Conservation (phyloP, 2,329 filamentous ascomycete species). For the Fusarium sp. region DNA sequence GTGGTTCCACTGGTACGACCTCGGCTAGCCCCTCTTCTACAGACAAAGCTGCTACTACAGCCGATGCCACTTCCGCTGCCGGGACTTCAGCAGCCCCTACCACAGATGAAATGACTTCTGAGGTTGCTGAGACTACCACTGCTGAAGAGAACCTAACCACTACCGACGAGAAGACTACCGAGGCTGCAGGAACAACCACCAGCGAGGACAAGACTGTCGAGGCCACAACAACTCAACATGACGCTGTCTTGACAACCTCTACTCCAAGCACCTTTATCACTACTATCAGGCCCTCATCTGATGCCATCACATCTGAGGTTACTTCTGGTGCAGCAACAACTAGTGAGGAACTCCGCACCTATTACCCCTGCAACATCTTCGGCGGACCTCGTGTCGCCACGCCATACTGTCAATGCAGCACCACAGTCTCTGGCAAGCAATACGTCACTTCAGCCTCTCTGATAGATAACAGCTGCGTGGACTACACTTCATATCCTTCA, state of each 20-base stretch:
- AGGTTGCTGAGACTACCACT: background rate
- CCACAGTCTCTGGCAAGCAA: background rate
- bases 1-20: background rate
- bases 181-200: background rate
- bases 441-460: background rate
- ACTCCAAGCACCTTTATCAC: background rate
- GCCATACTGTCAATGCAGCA: slow-evolving; percentile 12
- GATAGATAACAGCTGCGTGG: background rate
- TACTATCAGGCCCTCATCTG: background rate
- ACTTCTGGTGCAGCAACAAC: background rate
- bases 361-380: background rate
- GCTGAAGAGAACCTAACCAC: background rate
- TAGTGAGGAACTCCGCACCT: background rate
- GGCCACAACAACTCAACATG: background rate
- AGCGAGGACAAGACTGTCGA: background rate
- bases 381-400: background rate
- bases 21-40: background rate
- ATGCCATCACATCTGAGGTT: background rate
- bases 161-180: background rate
- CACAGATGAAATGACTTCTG: background rate
- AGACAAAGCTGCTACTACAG: background rate
- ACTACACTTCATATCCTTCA: background rate
- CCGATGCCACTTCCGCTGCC: background rate
- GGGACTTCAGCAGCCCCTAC: background rate
- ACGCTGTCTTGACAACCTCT: background rate